These are phyloP conservation scores for Sicyos baderoa DNA, from an alignment of 306 rosid genomes.

Conservation along the genomic window DNA sequence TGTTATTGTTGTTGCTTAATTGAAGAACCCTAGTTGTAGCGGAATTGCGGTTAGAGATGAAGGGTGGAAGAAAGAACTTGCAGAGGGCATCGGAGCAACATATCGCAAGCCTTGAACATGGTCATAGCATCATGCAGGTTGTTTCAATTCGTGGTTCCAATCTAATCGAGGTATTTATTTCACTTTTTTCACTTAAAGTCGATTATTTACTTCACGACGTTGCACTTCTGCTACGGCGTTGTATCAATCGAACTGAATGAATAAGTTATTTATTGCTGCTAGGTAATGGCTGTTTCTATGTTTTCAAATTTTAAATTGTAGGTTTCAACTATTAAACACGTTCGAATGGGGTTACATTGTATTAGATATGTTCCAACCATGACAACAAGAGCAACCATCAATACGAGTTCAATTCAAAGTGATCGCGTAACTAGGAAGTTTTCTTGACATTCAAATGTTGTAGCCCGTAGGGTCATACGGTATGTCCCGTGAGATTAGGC, in stretches of 20 bases:
- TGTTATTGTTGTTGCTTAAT: neutral
- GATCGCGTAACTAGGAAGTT: too few species aligned
- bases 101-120: slow-evolving; percentile 42
- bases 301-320: neutral
- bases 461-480: too few species aligned
- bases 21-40: neutral
- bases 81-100: slow-evolving; percentile 54
- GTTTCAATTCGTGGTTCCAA: slow-evolving; percentile 76
- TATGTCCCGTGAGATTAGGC: too few species aligned
- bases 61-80: slow-evolving; percentile 88
- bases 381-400: too few species aligned
- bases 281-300: neutral
- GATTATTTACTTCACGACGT: neutral
- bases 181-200: neutral
- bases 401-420: too few species aligned
- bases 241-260: neutral
- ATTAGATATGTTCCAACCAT: too few species aligned
- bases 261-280: neutral
- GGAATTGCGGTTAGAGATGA: slow-evolving; percentile 28
- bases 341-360: neutral
- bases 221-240: neutral
- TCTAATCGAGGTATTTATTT: slow-evolving; percentile 52
- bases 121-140: slow-evolving; percentile 60
- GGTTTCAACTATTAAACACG: neutral
- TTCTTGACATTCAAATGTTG: too few species aligned